Evolutionary conservation across 164 flowering plant genomes (phyloP).

Genomic region (Vitis riparia): DNA sequence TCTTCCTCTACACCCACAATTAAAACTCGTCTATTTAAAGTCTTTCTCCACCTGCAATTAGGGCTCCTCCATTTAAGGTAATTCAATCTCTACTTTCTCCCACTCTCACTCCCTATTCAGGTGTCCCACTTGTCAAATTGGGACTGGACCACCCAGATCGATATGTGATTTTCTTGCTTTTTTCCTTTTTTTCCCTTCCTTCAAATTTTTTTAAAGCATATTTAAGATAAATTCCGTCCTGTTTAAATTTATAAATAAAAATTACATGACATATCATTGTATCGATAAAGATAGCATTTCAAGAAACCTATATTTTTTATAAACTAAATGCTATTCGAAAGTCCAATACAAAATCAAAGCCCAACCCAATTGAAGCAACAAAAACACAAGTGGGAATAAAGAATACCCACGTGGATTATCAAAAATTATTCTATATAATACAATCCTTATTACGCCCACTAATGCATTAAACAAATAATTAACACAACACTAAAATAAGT

Average conservation of each 20-base stretch:
- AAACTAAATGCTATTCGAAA: too few species aligned
- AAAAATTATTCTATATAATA: background rate
- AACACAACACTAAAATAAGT: constrained; percentile 10
- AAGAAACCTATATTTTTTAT: too few species aligned
- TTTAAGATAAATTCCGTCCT: too few species aligned
- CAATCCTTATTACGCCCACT: constrained; percentile 10
- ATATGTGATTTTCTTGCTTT: background rate
- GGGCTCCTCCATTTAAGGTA: background rate
- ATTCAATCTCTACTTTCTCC: background rate
- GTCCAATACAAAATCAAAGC: too few species aligned
- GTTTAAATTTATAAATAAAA: too few species aligned
- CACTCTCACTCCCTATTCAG: background rate
- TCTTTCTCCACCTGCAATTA: constrained; percentile 2
- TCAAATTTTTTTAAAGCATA: too few species aligned
- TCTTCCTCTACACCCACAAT: constrained; percentile 13
- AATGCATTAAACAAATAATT: constrained; percentile 8
- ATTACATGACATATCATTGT: too few species aligned
- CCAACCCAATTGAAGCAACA: background rate
- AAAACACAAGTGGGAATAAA: background rate
- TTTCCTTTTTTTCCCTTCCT: too few species aligned
- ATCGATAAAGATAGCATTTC: too few species aligned
- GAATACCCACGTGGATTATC: background rate
- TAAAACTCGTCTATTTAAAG: constrained; percentile 11
- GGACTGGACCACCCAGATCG: constrained; percentile 11
- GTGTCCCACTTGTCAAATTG: background rate